Conservation (phyloP, 2,329 filamentous ascomycete genomes). For the Fusarium pseudoanthophilum region DNA sequence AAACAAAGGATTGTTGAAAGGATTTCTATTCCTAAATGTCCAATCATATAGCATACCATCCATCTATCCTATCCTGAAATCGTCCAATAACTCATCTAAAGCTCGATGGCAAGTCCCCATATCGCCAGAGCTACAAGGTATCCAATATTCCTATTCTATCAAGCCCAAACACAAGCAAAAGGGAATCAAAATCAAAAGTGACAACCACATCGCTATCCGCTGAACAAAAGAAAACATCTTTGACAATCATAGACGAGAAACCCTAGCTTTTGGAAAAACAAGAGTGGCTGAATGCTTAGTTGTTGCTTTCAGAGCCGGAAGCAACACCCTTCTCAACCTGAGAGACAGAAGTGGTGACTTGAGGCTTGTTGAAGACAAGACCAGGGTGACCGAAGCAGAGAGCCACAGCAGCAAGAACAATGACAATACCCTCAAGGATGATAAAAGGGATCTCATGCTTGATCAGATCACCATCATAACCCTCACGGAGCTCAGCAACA, state of each 20-base stretch:
- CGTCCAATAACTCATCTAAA: slow-evolving; percentile 1
- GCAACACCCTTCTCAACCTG: slow-evolving; percentile 41
- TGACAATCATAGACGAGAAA: not conserved
- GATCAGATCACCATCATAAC: slow-evolving; percentile 68
- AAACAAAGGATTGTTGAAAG: not conserved
- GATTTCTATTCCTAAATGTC: not conserved
- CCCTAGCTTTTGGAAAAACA: not conserved
- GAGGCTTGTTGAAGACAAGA: slow-evolving; percentile 49
- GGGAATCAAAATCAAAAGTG: slow-evolving; percentile 13
- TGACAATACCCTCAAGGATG: slow-evolving; percentile 59
- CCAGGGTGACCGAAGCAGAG: slow-evolving; percentile 57
- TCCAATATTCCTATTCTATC: slow-evolving; percentile 31
- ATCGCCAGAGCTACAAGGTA: slow-evolving; percentile 25
- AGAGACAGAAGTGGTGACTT: slow-evolving; percentile 20
- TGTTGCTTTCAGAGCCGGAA: slow-evolving; percentile 20
- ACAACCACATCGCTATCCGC: slow-evolving; percentile 20
- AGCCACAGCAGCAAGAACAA: slow-evolving; percentile 51
- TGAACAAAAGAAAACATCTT: slow-evolving; percentile 23
- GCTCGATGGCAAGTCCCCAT: slow-evolving; percentile 16
- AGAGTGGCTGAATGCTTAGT: not conserved
- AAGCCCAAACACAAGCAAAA: not conserved
- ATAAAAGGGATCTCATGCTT: slow-evolving; percentile 64
- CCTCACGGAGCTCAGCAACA: slow-evolving; percentile 72
- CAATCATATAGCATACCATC: not conserved
- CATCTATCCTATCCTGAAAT: slow-evolving; percentile 4